phyloP scores from a whole-genome alignment of 2,329 filamentous ascomycete genomes.

The Fusarium sublunatum region DNA sequence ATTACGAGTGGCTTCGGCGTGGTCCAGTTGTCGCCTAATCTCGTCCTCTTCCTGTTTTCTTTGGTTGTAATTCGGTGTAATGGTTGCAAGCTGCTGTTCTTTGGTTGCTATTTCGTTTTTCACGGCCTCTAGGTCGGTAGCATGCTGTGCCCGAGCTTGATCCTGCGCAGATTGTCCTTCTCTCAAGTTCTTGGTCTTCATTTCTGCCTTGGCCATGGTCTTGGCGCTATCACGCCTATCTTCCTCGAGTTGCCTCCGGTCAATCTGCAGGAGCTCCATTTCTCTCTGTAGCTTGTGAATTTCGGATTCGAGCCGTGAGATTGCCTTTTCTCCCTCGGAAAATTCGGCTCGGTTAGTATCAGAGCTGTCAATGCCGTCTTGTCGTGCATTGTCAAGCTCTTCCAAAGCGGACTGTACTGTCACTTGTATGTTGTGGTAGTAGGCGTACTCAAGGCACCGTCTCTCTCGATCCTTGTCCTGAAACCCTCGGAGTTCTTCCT shows the following conservation, averaged over 20 bases:
- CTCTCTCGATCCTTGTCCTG: slow-evolving; percentile 95
- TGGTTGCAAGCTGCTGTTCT: slow-evolving; percentile 77
- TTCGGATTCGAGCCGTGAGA: slow-evolving; percentile 79
- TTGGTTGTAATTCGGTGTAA: slow-evolving; percentile 81
- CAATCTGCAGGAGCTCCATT: slow-evolving; percentile 84
- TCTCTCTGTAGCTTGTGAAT: slow-evolving; percentile 84
- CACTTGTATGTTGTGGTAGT: slow-evolving; percentile 89
- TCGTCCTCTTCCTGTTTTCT: slow-evolving; percentile 78
- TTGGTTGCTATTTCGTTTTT: slow-evolving; percentile 79
- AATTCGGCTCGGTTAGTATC: slow-evolving; percentile 84
- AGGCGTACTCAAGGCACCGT: slow-evolving; percentile 92
- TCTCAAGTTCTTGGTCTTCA: slow-evolving; percentile 83
- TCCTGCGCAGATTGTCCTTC: slow-evolving; percentile 85
- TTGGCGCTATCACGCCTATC: slow-evolving; percentile 87
- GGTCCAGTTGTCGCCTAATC: slow-evolving; percentile 77
- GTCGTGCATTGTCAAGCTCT: slow-evolving; percentile 82
- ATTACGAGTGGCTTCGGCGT: slow-evolving; percentile 78
- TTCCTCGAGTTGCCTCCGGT: slow-evolving; percentile 87
- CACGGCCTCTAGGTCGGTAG: slow-evolving; percentile 77
- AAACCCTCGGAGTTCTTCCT: slow-evolving; percentile 92
- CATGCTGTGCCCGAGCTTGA: slow-evolving; percentile 76
- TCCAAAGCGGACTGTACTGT: slow-evolving; percentile 82
- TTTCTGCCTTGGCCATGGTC: slow-evolving; percentile 83
- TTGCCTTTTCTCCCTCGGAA: slow-evolving; percentile 80
- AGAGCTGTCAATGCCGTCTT: slow-evolving; percentile 84